Evolutionary conservation across 345 rosid genomes (phyloP), one percentile per base, ranked within the genome.

Genomic region (Rhizophora apiculata): DNA sequence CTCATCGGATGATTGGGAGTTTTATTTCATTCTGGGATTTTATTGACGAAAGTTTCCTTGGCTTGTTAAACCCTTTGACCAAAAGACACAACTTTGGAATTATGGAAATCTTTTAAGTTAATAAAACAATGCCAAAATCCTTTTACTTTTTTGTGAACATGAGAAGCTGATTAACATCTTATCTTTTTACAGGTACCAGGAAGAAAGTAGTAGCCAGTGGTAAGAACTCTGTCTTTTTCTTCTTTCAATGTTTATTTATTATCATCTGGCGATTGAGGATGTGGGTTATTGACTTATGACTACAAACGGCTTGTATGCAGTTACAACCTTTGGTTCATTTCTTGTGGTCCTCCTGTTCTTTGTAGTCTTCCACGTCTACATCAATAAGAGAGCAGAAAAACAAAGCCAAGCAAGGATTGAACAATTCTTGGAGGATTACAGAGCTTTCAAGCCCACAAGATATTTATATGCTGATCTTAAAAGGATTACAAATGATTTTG

Each of bases 401-500:
- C 57, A 67, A 60, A 34, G 67, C 19, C 59, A 49, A 48, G 58
- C 34, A 34, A 67, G 60, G 15, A 43, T 77, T 8, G 68, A 68
- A 15, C 52, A 11, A 31, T 76, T 76, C 58, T 55, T 76, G 59
- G 80, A 68, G 10, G 80, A 67, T 18, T 76, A 76, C 69, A 72
- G 54, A 59, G 76, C 80, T 52, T 60, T 75, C 32, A 65, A 70
- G 36, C 79, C 79, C 8, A 19, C 74, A 5, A 65, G 79, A 30
- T 69, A 69, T 36, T 20, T 54, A 0, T 70, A 70, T 53, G 31
- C 62, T 52, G 79, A 75, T 55, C 16, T 75, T 3, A 60, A 69
- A 48, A 75, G 74, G 70, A 75, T 75, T 19, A 70, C 71, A 19
- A 39, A 60, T 65, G 39, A 70, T 7, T 75, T 75, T 16, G 70